Conservation (phyloP, 140 eudicot genomes). For the Erigeron philadelphicus region DNA sequence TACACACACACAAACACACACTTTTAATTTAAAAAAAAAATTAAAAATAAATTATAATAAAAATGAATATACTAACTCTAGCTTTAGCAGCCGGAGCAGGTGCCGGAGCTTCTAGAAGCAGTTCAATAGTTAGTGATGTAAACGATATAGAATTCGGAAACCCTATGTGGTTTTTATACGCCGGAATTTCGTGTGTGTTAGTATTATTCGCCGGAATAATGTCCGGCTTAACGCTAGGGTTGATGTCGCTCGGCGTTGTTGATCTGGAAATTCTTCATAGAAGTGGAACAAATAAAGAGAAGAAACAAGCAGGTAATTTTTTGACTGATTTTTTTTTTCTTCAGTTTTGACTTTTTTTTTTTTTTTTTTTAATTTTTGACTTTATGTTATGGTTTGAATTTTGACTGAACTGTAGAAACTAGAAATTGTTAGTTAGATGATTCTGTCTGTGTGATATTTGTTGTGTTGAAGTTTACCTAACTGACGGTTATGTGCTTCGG, state of each 20-base stretch:
- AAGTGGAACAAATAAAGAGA: constrained; percentile 66
- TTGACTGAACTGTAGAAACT: too few species aligned
- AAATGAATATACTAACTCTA: constrained; percentile 36
- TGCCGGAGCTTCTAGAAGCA: constrained; percentile 21
- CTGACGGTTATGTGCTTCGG: not conserved
- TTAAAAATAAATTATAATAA: not conserved
- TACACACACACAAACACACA: not conserved
- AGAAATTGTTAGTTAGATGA: not conserved
- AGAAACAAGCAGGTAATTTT: constrained; percentile 73
- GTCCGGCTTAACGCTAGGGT: constrained; percentile 89
- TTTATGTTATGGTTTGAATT: not conserved
- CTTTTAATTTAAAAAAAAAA: not conserved
- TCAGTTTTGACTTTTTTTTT: not conserved
- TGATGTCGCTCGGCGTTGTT: constrained; percentile 85
- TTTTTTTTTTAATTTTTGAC: not conserved
- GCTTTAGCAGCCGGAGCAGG: constrained; percentile 33
- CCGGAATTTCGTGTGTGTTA: constrained; percentile 66
- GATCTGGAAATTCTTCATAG: constrained; percentile 85
- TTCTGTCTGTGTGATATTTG: not conserved
- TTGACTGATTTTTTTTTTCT: not conserved
- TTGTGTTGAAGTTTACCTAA: constrained; percentile 6
- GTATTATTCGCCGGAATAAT: constrained; percentile 88
- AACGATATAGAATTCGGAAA: constrained; percentile 60
- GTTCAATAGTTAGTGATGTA: constrained; percentile 33
- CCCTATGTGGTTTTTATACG: constrained; percentile 74